phyloP scores from a whole-genome alignment of 495 filamentous ascomycete genomes.

The Glonium stellatum region DNA sequence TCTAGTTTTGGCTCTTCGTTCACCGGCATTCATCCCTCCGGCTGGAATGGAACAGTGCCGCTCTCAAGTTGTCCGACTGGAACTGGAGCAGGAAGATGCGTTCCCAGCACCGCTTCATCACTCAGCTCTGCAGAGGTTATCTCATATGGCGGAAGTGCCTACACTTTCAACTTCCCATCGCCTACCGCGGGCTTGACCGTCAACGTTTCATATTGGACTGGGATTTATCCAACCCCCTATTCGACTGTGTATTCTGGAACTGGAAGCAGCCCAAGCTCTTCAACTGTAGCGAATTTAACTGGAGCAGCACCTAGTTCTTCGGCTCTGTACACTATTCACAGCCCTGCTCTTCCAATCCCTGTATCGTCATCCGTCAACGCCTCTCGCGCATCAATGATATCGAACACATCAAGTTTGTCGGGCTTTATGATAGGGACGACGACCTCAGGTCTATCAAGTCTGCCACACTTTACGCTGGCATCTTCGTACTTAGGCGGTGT shows the following conservation, averaged over 20 bases:
- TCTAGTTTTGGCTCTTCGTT: not conserved
- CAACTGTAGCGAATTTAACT: too few relatives aligned
- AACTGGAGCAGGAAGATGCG: not conserved
- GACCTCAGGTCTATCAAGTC: not conserved
- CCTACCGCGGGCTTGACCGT: slow-evolving; percentile 3
- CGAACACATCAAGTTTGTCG: too few relatives aligned
- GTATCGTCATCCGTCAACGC: not conserved
- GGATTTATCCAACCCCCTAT: slow-evolving; percentile 11
- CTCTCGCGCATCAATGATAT: too few relatives aligned
- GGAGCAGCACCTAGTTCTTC: not conserved
- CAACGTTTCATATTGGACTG: slow-evolving; percentile 21
- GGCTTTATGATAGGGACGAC: not conserved
- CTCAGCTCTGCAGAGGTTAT: slow-evolving; percentile 6
- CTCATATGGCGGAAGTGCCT: slow-evolving; percentile 7
- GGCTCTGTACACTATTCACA: not conserved
- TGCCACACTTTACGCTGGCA: not conserved
- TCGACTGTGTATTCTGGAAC: slow-evolving; percentile 3
- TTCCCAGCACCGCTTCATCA: not conserved
- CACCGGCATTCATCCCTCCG: not conserved
- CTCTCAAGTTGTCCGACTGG: not conserved
- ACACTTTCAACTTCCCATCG: slow-evolving; percentile 19
- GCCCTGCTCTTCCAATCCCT: not conserved
- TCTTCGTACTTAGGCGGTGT: not conserved
- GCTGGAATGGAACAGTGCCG: slow-evolving; percentile 5
- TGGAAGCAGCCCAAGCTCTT: too few relatives aligned